Base-by-base conservation (phyloP, 805 yeast species). In the Teunomyces lycoperdinae region DNA sequence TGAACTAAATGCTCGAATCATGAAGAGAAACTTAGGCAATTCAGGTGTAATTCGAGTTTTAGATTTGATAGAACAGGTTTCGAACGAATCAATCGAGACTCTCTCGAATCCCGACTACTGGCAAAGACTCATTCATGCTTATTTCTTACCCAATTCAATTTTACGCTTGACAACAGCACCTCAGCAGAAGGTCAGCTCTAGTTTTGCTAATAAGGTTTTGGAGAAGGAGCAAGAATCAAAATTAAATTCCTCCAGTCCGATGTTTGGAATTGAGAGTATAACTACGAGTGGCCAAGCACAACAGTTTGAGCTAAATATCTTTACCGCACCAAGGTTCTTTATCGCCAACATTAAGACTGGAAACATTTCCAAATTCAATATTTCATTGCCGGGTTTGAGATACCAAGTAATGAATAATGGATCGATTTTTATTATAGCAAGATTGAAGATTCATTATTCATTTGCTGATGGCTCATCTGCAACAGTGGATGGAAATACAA, bases 391-490 rank as follows among this genome's bases (percentile, higher is more conserved):
- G 3, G 74, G 76, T 4, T 47, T 70, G 38, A 65, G 65, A 50
- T 70, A 63, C 51, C 77, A 70, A 56, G 74, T 71, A 6, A 56
- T 71, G 61, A 64, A 64, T 53, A 70, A 64, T 48, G 76, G 76
- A 13, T 58, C 67, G n/a, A 67, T 71, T 7, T 62, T 69, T 35
- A 57, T 73, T 30, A 58, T 63, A 4, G 58, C 72, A 3, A 58
- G 63, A 14, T 49, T 71, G 34, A 47, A 51, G 20, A 45, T 67
- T n/a, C 59, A 58, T 13, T 64, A 61, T 44, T 50, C 78, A 62
- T 87, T 81, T 59, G 64, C 69, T 2, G 96, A 88, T 64, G 95
- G 94, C 0, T 83, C 91, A 2, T 76, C 77, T 54, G 81, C 87
- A 7, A 76, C 79, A 8, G 77, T 84, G 42, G 71, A 73, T 48